A percentile compares a stretch with the other conserved stretches of the same genome.
Conservation (phyloP, 805 yeast genomes). For the Torulaspora maleeae region DNA sequence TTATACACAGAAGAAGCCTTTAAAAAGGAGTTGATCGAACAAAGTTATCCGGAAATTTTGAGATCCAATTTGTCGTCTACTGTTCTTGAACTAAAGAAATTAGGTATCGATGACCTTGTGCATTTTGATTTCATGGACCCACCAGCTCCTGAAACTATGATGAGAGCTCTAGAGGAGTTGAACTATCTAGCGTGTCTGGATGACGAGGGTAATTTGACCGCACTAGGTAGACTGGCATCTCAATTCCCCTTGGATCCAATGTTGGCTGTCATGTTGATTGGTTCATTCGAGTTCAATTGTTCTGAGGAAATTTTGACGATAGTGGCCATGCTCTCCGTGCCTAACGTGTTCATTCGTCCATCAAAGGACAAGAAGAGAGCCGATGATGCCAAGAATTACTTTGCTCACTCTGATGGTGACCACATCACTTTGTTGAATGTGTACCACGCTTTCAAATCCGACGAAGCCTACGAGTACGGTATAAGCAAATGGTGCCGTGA, state of each 20-base stretch:
- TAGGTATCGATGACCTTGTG: conserved; percentile 92
- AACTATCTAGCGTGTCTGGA: conserved; percentile 85
- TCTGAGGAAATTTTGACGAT: conserved; percentile 84
- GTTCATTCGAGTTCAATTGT: conserved; percentile 79
- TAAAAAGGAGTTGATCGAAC: conserved; percentile 88
- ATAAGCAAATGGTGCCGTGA: conserved; percentile 86
- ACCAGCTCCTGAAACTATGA: conserved; percentile 99
- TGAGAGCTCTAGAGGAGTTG: conserved; percentile 95
- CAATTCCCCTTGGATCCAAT: conserved; percentile 94
- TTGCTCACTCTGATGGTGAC: conserved; percentile 94
- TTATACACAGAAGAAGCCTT: conserved; percentile 95
- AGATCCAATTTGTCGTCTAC: conserved; percentile 88
- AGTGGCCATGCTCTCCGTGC: conserved; percentile 87
- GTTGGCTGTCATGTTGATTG: conserved; percentile 88
- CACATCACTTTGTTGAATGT: conserved; percentile 88
- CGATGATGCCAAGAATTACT: conserved; percentile 80
- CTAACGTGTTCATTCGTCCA: conserved; percentile 92
- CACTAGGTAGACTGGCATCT: conserved; percentile 85
- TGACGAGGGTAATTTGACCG: conserved; percentile 86
- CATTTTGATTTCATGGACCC: conserved; percentile 99
- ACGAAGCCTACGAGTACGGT: conserved; percentile 64
- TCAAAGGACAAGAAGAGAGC: conserved; percentile 82
- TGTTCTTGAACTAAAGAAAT: conserved; percentile 85
- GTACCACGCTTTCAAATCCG: conserved; percentile 73
- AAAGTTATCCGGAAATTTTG: conserved; percentile 92